phyloP scores from a whole-genome alignment of 148 eudicot genomes.

The Fallopia convolvulus region DNA sequence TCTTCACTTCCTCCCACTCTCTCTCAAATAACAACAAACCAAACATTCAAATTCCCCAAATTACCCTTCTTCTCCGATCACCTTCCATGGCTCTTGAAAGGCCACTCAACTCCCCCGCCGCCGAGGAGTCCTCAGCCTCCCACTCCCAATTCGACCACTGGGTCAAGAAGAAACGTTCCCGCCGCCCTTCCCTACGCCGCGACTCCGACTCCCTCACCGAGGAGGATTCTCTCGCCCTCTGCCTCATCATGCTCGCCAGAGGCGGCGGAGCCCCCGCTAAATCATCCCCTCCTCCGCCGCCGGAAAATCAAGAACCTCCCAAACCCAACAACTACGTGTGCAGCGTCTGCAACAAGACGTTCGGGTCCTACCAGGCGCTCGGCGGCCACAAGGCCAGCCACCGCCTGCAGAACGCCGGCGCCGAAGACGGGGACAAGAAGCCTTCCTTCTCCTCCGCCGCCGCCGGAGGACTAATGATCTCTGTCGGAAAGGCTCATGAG shows the following conservation, averaged over 20 bases:
- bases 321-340: background rate
- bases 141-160: background rate
- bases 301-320: background rate
- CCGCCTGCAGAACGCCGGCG: constrained; percentile 5
- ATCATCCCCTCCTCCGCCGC: background rate
- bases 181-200: constrained; percentile 5
- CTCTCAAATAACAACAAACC: background rate
- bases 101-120: background rate
- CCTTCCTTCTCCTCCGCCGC: background rate
- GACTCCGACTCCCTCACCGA: constrained; percentile 10
- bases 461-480: background rate
- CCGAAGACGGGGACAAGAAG: background rate
- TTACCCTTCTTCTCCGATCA: background rate
- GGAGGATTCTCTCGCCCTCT: constrained; percentile 23
- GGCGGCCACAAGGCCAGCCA: constrained; percentile 23
- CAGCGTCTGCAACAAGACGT: constrained; percentile 12
- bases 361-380: constrained; percentile 17
- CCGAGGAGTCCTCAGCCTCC: constrained; percentile 5
- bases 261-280: background rate
- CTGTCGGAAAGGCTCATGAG: constrained; percentile 29
- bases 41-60: background rate
- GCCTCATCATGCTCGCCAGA: constrained; percentile 25
- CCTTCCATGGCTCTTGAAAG: constrained; percentile 14
- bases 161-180: constrained; percentile 14
- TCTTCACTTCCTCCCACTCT: background rate